These are phyloP conservation scores for Apiospora saccharicola DNA, from an alignment of 2,329 filamentous ascomycete genomes.

Conservation along the genomic window DNA sequence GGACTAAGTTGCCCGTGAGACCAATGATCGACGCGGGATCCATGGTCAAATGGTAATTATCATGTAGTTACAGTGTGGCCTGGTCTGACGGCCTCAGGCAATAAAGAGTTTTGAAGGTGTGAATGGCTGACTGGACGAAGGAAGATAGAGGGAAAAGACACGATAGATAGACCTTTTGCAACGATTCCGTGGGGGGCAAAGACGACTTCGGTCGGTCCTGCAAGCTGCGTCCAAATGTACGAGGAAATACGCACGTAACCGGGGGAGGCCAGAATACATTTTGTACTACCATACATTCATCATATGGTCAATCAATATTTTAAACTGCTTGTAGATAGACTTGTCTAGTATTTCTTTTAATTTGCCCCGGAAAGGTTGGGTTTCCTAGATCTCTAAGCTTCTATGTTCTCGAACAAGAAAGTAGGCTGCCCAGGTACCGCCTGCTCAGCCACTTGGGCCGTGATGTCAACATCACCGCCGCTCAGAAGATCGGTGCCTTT, in stretches of 20 bases:
- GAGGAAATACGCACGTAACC: no score
- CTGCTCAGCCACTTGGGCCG: slow-evolving; percentile 8
- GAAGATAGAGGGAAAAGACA: no score
- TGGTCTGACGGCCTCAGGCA: no score
- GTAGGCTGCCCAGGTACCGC: slow-evolving; percentile 25
- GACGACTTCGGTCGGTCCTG: no score
- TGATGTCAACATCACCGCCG: slow-evolving; percentile 8
- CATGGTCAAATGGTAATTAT: no score
- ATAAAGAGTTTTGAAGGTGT: no score
- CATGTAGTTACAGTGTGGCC: no score
- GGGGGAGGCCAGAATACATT: no score
- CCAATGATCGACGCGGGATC: no score
- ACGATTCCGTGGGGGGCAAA: background rate
- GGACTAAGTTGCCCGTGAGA: background rate
- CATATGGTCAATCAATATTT: background rate
- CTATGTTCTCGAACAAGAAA: slow-evolving; percentile 24
- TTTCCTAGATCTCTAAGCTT: slow-evolving; percentile 2
- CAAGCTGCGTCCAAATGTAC: no score
- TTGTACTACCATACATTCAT: background rate
- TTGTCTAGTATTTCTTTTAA: slow-evolving; percentile 11
- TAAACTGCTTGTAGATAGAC: background rate
- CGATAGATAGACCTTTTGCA: no score
- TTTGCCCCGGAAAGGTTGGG: background rate
- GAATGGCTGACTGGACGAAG: no score
- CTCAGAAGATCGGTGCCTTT: slow-evolving; percentile 49